phyloP scores from a whole-genome alignment of 768 basidiomycete species.

The Leucosporidium scottii region DNA sequence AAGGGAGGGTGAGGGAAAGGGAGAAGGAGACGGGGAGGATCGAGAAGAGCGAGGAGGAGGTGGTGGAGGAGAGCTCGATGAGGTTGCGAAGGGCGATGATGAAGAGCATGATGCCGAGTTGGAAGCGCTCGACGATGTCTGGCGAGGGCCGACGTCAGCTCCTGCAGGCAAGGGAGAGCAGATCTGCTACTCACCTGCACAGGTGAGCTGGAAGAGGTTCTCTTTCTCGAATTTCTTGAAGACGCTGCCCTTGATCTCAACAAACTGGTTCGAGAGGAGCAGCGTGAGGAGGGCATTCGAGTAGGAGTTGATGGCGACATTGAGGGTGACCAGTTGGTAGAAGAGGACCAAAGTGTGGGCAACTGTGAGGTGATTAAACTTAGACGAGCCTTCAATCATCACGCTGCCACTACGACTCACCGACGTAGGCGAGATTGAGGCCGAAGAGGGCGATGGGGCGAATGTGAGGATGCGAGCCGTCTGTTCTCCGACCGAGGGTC shows the following conservation, averaged over 20 bases:
- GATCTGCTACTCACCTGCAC: conserved; percentile 61
- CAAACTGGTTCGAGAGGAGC: conserved; percentile 94
- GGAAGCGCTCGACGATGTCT: conserved; percentile 98
- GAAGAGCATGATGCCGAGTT: conserved; percentile 77
- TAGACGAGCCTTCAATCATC: background rate
- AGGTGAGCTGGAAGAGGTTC: conserved; percentile 95
- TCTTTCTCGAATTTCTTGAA: conserved; percentile 99
- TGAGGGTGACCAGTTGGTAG: conserved; percentile 87
- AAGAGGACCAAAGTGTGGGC: conserved; percentile 89
- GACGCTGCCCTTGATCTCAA: conserved; percentile 97
- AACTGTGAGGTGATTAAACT: conserved; percentile 48
- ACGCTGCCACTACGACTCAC: conserved; percentile 48
- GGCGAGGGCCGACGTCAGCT: background rate
- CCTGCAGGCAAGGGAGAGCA: background rate
- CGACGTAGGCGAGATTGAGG: conserved; percentile 72
- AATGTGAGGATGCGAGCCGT: conserved; percentile 53
- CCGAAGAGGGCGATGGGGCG: conserved; percentile 76
- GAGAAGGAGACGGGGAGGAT: conserved; percentile 52
- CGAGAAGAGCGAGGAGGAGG: conserved; percentile 76
- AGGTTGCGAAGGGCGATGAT: conserved; percentile 90
- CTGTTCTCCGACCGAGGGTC: conserved; percentile 58
- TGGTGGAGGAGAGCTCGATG: conserved; percentile 84
- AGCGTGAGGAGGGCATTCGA: conserved; percentile 90
- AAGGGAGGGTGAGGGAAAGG: conserved; percentile 24
- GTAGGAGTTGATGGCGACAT: conserved; percentile 97